phyloP scores from a whole-genome alignment of 2,329 filamentous ascomycete genomes.

The Penicillium occitanis region DNA sequence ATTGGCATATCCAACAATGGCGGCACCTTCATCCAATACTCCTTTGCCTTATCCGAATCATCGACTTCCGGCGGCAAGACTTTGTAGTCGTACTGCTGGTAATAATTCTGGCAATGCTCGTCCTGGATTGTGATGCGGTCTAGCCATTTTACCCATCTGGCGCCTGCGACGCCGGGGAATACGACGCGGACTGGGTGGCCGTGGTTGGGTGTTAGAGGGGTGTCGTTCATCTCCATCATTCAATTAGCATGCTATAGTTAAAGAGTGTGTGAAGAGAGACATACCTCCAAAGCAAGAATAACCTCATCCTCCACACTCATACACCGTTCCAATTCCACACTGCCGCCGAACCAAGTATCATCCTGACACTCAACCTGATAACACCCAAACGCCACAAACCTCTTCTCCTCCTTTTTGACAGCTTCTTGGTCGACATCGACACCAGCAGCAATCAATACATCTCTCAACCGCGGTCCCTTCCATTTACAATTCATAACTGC shows the following conservation, averaged over 20 bases:
- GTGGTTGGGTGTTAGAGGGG: constrained; percentile 49
- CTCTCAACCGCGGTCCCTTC: constrained; percentile 54
- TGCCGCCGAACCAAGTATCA: constrained; percentile 60
- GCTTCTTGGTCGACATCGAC: constrained; percentile 11
- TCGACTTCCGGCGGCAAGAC: constrained; percentile 55
- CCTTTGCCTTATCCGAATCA: constrained; percentile 50
- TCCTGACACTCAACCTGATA: constrained; percentile 55
- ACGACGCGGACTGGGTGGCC: constrained; percentile 55
- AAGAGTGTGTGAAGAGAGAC: constrained; percentile 7
- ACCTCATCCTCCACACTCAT: constrained; percentile 47
- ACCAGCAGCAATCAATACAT: constrained; percentile 52
- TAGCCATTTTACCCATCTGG: constrained; percentile 58
- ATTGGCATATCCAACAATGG: constrained; percentile 58
- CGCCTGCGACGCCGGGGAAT: constrained; percentile 55
- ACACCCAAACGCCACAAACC: constrained; percentile 57
- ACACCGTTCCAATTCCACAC: constrained; percentile 51
- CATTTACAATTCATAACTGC: constrained; percentile 62
- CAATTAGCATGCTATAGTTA: neutral
- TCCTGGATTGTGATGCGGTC: constrained; percentile 54
- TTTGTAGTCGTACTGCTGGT: constrained; percentile 62
- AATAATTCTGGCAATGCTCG: constrained; percentile 55
- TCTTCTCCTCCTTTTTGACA: constrained; percentile 29
- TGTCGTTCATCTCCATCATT: constrained; percentile 48
- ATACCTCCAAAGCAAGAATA: constrained; percentile 51
- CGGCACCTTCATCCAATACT: constrained; percentile 53